Evolutionary conservation across 441 rosid species (phyloP).

Genomic region (Syzygium syzygioides): DNA sequence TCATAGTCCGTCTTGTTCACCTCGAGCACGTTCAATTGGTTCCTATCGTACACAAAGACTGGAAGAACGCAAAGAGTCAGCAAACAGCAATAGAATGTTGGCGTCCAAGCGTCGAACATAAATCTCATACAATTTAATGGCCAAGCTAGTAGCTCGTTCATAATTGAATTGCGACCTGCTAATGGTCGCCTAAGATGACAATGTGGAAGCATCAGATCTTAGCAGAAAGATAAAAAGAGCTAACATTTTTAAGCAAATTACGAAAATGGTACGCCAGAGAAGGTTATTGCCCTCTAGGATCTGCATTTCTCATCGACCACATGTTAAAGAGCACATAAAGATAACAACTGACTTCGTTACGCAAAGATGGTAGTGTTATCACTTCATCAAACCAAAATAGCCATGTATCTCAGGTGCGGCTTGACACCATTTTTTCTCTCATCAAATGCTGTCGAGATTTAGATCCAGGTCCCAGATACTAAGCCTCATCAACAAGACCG

Average conservation of each 20-base stretch:
- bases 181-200: background rate
- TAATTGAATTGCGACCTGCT: background rate
- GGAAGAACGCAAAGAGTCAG: background rate
- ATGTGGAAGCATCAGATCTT: background rate
- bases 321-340: background rate
- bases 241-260: background rate
- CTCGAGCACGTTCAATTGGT: constrained; percentile 76
- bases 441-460: background rate
- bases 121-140: background rate
- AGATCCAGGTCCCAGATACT: background rate
- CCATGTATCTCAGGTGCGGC: background rate
- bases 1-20: constrained; percentile 76
- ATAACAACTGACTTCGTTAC: background rate
- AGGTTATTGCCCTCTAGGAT: background rate
- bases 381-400: background rate
- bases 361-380: background rate
- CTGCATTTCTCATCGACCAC: background rate
- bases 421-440: background rate
- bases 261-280: background rate
- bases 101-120: background rate
- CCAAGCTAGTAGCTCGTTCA: background rate
- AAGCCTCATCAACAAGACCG: background rate
- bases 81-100: background rate
- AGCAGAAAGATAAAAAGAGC: background rate
- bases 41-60: constrained; percentile 89